phyloP scores from a whole-genome alignment of 2,329 filamentous ascomycete genomes.

The Ceratocystis smalleyi region DNA sequence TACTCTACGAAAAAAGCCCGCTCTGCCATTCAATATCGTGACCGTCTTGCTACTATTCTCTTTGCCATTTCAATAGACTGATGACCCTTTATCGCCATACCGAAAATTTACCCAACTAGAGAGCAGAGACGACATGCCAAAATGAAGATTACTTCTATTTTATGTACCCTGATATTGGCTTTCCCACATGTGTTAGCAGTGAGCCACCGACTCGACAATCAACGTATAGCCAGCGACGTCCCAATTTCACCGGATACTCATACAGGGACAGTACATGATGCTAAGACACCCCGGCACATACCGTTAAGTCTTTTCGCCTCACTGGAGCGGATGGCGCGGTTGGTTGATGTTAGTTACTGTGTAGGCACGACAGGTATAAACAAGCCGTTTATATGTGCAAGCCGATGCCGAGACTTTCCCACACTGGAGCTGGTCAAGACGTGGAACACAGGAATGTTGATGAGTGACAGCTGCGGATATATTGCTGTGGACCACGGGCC shows the following conservation, averaged over 20 bases:
- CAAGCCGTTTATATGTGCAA: constrained; percentile 71
- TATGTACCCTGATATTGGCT: constrained; percentile 4
- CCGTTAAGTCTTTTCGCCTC: constrained; percentile 55
- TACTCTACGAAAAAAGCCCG: not conserved
- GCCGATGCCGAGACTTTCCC: constrained; percentile 71
- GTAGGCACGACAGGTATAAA: constrained; percentile 70
- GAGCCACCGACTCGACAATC: constrained; percentile 3
- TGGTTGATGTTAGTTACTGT: constrained; percentile 92
- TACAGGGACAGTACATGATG: not conserved
- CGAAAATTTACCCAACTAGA: not conserved
- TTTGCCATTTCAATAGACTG: not conserved
- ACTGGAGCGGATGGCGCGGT: constrained; percentile 72
- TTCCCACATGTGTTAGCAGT: constrained; percentile 4
- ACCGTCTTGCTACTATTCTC: not conserved
- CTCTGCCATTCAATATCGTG: not conserved
- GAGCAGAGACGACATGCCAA: not conserved
- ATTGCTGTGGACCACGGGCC: constrained; percentile 63
- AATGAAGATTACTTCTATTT: constrained; percentile 8
- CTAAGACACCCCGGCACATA: not conserved
- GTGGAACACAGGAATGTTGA: constrained; percentile 77
- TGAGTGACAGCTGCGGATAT: constrained; percentile 88
- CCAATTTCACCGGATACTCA: not conserved
- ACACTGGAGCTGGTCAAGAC: constrained; percentile 63
- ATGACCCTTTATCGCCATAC: not conserved
- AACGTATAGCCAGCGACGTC: not conserved